Evolutionary conservation across 2,329 filamentous ascomycete species (phyloP).

Genomic region (Lecanicillium sp.): DNA sequence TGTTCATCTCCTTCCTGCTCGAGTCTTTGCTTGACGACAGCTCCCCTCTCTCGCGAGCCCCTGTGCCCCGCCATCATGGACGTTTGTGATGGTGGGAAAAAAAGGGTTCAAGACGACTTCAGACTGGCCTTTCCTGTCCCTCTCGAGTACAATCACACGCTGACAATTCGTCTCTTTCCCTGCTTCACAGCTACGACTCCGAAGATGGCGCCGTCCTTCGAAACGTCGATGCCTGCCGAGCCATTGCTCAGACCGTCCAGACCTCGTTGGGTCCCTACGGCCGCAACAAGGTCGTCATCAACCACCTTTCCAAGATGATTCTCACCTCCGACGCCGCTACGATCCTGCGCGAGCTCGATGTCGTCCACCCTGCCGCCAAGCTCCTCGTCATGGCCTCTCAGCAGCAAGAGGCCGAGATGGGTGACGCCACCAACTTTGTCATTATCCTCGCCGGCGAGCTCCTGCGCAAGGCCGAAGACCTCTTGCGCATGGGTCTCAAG

Average conservation of each 20-base stretch:
- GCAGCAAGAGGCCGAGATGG: constrained; percentile 98
- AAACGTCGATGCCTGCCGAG: constrained; percentile 96
- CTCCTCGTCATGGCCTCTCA: constrained; percentile 97
- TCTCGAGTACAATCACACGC: constrained; percentile 4
- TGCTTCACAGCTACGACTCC: constrained; percentile 71
- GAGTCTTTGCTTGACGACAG: constrained; percentile 13
- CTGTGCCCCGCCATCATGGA: constrained; percentile 10
- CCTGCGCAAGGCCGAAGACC: constrained; percentile 92
- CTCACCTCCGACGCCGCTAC: constrained; percentile 96
- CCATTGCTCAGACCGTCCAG: constrained; percentile 92
- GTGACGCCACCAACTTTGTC: constrained; percentile 94
- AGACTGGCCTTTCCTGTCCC: constrained; percentile 1
- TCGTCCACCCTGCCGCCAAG: constrained; percentile 96
- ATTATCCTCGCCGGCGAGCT: constrained; percentile 93
- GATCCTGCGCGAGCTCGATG: constrained; percentile 93
- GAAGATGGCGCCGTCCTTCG: constrained; percentile 98
- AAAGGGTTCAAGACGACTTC: background rate
- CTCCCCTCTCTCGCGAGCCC: constrained; percentile 16
- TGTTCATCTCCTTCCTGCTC: constrained; percentile 27
- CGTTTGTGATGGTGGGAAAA: constrained; percentile 1
- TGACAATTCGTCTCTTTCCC: constrained; percentile 3
- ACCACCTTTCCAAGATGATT: constrained; percentile 99
- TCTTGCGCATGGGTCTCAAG: constrained; percentile 94
- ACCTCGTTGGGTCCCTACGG: constrained; percentile 95
- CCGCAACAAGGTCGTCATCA: constrained; percentile 99